These are phyloP conservation scores for Suhomyces guaymorum DNA, from an alignment of 1,139 yeast genomes.

Conservation along the genomic window DNA sequence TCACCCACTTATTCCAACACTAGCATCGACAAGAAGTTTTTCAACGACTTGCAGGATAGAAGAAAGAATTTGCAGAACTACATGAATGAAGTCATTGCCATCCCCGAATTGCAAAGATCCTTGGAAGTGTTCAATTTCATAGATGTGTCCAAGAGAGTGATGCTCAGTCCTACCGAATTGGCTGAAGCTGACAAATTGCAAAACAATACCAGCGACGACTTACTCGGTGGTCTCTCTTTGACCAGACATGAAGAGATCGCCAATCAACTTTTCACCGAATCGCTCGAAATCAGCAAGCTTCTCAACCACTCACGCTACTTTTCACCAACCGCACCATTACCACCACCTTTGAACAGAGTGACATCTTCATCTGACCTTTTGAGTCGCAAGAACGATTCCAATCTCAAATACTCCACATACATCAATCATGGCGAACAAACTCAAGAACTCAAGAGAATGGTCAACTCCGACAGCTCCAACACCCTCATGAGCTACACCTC, in stretches of 20 bases:
- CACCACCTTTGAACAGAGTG: slow-evolving; percentile 19
- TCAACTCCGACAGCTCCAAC: slow-evolving; percentile 15
- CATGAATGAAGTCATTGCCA: slow-evolving; percentile 11
- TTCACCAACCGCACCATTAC: slow-evolving; percentile 35
- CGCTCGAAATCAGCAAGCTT: slow-evolving; percentile 24
- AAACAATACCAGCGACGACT: slow-evolving; percentile 3
- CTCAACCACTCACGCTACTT: slow-evolving; percentile 17
- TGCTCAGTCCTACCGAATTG: slow-evolving; percentile 3
- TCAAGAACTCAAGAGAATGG: slow-evolving; percentile 11
- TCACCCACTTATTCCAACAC: slow-evolving; percentile 10
- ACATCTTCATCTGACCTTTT: slow-evolving; percentile 3
- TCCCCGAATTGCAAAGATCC: slow-evolving; percentile 9
- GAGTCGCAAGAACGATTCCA: slow-evolving; percentile 10
- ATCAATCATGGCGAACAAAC: slow-evolving; percentile 12
- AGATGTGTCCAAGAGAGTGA: slow-evolving; percentile 9
- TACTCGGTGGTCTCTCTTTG: slow-evolving; percentile 4
- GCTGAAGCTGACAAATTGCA: too few relatives aligned
- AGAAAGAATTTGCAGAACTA: slow-evolving; percentile 17
- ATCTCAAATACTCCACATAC: slow-evolving; percentile 17
- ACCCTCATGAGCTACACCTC: slow-evolving; percentile 19
- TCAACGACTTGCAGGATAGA: slow-evolving; percentile 14
- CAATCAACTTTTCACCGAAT: slow-evolving; percentile 24
- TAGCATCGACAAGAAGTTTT: slow-evolving; percentile 12
- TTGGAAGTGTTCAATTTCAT: slow-evolving; percentile 12
- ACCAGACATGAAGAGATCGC: slow-evolving; percentile 21